Conservation (phyloP, 2,329 filamentous ascomycete genomes). For the Diaporthe aspalathi region DNA sequence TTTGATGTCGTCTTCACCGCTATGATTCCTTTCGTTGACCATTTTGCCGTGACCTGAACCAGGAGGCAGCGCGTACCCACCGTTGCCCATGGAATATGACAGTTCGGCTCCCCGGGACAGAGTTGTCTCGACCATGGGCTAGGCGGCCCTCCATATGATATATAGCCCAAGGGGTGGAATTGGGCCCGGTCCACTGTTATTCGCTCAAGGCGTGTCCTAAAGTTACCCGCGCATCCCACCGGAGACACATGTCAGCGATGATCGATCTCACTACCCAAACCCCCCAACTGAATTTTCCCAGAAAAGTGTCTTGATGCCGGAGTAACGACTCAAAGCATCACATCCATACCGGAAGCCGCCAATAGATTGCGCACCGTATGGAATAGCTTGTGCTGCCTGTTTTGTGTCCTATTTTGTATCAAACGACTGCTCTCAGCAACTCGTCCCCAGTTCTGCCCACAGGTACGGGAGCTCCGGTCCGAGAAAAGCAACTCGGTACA, state of each 20-base stretch:
- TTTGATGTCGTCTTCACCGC: slow-evolving; percentile 9
- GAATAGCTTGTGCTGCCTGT: neutral
- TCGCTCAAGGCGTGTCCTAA: neutral
- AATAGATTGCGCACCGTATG: slow-evolving; percentile 1
- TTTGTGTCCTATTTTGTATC: slow-evolving; percentile 5
- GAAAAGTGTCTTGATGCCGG: slow-evolving; percentile 15
- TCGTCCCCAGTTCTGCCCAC: neutral
- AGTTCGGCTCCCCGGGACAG: neutral
- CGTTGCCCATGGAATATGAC: neutral
- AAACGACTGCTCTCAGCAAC: neutral
- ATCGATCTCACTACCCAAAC: neutral
- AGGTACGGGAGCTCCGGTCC: neutral
- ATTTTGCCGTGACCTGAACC: neutral
- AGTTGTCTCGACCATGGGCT: neutral
- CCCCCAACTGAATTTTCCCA: slow-evolving; percentile 11
- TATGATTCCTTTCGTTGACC: neutral
- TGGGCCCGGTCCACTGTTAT: neutral
- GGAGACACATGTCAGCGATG: neutral
- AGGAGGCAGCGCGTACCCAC: neutral
- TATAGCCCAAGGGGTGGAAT: neutral
- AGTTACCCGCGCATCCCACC: neutral
- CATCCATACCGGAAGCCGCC: neutral
- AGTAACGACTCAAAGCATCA: neutral
- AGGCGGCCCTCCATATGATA: neutral
- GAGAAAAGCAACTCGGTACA: slow-evolving; percentile 10